A percentile compares a stretch with the other conserved stretches of the same genome.
These are phyloP conservation scores for Phytophthora nicotianae DNA, from an alignment of 352 stramenopile genomes.

Conservation along the genomic window DNA sequence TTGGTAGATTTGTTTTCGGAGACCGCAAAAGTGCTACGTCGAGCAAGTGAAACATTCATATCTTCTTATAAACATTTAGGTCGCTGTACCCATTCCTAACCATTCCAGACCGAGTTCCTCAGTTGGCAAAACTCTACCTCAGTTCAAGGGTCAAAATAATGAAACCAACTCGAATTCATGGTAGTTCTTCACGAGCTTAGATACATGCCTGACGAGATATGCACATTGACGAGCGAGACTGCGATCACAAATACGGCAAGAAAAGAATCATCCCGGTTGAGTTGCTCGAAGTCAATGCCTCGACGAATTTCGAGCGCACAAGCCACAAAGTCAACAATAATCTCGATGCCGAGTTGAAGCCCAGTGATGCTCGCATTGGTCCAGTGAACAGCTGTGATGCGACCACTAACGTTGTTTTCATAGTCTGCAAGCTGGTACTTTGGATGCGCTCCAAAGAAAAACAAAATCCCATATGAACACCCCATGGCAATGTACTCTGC, in stretches of 20 bases:
- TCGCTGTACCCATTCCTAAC: too few relatives aligned
- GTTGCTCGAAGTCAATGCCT: conserved; percentile 27
- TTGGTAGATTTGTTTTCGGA: too few relatives aligned
- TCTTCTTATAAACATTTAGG: too few relatives aligned
- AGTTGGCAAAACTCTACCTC: too few relatives aligned
- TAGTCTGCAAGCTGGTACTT: background rate
- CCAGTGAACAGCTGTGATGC: background rate
- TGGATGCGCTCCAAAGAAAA: conserved; percentile 22
- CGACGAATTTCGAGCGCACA: conserved; percentile 28
- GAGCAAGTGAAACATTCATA: too few relatives aligned
- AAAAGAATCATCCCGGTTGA: conserved; percentile 30
- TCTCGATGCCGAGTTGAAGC: conserved; percentile 26
- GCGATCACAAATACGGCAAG: conserved; percentile 26
- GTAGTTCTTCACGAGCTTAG: background rate
- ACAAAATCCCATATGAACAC: conserved; percentile 40
- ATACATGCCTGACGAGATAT: conserved; percentile 29
- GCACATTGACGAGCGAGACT: conserved; percentile 29
- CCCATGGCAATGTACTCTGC: conserved; percentile 59
- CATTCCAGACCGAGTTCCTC: too few relatives aligned
- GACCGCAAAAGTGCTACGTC: too few relatives aligned
- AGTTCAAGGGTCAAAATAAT: too few relatives aligned
- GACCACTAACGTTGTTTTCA: background rate
- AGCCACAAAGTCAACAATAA: conserved; percentile 34
- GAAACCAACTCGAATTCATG: background rate
- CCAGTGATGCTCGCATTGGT: conserved; percentile 14